Conservation (phyloP, 2,329 filamentous ascomycete genomes). For the Sporothrix euskadiensis region DNA sequence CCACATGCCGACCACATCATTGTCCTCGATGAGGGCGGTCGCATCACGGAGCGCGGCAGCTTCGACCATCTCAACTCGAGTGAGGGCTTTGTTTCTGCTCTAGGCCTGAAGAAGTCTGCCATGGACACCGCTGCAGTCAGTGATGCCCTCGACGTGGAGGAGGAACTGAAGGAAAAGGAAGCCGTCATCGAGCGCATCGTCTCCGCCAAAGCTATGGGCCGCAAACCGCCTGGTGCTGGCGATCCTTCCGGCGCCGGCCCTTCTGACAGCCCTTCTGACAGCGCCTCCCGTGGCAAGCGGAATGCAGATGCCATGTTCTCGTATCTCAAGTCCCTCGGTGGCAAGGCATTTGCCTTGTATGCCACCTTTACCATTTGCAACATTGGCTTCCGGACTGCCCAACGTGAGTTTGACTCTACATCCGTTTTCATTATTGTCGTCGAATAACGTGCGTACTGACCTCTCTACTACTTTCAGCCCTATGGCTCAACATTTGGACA, state of each 20-base stretch:
- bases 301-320: constrained; percentile 30
- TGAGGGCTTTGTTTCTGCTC: constrained; percentile 33
- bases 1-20: constrained; percentile 29
- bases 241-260: neutral
- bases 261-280: neutral
- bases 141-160: constrained; percentile 27
- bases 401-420: constrained; percentile 33
- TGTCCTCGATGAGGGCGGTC: constrained; percentile 28
- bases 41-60: constrained; percentile 27
- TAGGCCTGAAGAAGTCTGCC: constrained; percentile 27
- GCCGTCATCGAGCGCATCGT: constrained; percentile 25
- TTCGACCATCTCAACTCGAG: constrained; percentile 30
- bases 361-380: constrained; percentile 26
- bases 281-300: constrained; percentile 25
- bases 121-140: constrained; percentile 26
- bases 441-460: constrained; percentile 3
- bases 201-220: constrained; percentile 21
- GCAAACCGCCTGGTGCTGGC: neutral
- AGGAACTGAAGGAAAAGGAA: constrained; percentile 28
- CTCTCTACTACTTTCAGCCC: constrained; percentile 33
- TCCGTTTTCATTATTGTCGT: neutral
- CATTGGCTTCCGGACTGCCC: constrained; percentile 28
- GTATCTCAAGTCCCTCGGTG: constrained; percentile 27
- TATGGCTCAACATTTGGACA: constrained; percentile 53
- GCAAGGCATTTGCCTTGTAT: constrained; percentile 20